phyloP scores from a whole-genome alignment of 75 land plant genomes.

The Cupressus sempervirens region DNA sequence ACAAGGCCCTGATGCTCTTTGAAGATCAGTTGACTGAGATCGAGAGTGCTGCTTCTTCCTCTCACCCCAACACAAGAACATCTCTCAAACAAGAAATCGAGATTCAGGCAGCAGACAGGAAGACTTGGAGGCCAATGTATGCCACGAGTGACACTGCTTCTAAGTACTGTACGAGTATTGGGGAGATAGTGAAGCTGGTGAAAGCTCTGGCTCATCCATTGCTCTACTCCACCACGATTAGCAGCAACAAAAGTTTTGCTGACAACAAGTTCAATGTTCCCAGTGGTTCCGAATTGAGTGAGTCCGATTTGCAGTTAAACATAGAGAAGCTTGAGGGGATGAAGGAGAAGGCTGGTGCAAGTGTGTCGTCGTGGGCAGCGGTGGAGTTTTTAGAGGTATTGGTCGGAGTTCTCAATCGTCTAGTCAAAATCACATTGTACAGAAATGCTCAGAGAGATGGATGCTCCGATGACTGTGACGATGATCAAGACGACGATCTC shows the following conservation, averaged over 20 bases:
- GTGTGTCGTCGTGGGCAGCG: not conserved
- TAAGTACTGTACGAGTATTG: not conserved
- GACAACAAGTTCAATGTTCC: not conserved
- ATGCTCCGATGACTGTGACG: not conserved
- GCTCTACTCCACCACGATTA: not conserved
- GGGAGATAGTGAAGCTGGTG: conserved; percentile 9
- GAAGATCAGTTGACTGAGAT: not conserved
- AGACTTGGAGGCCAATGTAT: not conserved
- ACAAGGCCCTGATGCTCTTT: not conserved
- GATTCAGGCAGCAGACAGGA: not conserved
- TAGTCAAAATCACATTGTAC: conserved; percentile 1
- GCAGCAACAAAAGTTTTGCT: not conserved
- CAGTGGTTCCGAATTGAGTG: not conserved
- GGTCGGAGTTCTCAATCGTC: not conserved
- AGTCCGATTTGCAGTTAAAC: not conserved
- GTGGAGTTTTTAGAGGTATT: not conserved
- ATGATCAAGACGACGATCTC: not conserved
- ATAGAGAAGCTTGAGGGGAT: not conserved
- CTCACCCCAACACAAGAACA: not conserved
- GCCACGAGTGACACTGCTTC: not conserved
- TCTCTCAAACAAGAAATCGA: not conserved
- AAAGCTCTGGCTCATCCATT: conserved; percentile 9
- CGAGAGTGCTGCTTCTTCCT: not conserved
- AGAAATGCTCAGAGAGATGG: conserved; percentile 8
- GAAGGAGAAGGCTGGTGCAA: not conserved